Conservation (phyloP, 176 grass and related monocot species). For the Pontederia crassipes region DNA sequence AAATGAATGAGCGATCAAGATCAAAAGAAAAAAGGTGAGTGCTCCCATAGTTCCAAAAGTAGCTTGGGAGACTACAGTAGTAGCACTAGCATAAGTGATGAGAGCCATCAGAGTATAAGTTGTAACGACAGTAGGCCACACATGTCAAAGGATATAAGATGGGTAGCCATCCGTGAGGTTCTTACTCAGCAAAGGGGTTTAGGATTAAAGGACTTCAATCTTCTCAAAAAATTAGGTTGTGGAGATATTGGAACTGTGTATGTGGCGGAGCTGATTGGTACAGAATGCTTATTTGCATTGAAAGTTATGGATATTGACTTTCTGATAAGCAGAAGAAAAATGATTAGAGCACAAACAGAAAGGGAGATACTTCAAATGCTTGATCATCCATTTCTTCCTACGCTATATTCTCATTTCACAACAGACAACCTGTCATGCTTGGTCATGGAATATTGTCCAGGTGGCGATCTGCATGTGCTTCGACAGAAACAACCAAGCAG, state of each 20-base stretch:
- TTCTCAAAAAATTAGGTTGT: conserved; percentile 93
- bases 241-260: conserved; percentile 96
- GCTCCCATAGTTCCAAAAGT: conserved; percentile 80
- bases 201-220: conserved; percentile 86
- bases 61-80: conserved; percentile 76
- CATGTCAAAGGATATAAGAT: conserved; percentile 86
- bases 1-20: conserved; percentile 22
- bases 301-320: conserved; percentile 99
- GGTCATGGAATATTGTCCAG: conserved; percentile 96
- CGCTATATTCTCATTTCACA: conserved; percentile 88
- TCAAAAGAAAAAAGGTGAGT: conserved; percentile 56
- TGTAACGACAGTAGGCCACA: conserved; percentile 39
- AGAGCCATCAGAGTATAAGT: conserved; percentile 14
- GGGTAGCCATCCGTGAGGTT: conserved; percentile 57
- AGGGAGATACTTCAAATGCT: conserved; percentile 95
- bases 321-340: conserved; percentile 79
- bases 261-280: conserved; percentile 68
- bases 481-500: conserved; percentile 76
- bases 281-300: conserved; percentile 90
- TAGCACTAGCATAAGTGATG: conserved; percentile 43
- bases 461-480: conserved; percentile 90
- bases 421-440: conserved; percentile 94
- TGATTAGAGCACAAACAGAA: conserved; percentile 89
- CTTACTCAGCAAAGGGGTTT: conserved; percentile 55
- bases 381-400: conserved; percentile 93